A percentile compares a stretch with the other conserved stretches of the same genome.
Conservation (phyloP, 768 basidiomycete species). For the Suillus ampliporus region DNA sequence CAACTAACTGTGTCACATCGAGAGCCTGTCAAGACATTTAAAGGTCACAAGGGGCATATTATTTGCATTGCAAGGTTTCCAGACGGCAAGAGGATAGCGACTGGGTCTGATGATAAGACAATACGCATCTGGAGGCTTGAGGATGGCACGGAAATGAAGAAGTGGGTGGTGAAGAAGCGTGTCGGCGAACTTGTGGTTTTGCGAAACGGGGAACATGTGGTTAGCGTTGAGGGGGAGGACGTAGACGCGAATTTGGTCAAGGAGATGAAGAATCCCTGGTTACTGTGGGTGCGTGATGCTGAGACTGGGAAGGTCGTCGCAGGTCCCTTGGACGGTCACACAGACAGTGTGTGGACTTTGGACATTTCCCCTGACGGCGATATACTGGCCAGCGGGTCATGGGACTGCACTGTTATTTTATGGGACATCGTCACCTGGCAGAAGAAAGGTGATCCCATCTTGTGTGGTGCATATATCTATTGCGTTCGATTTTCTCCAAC, state of each 20-base stretch:
- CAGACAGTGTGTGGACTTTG: background rate
- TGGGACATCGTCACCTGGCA: constrained; percentile 11
- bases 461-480: background rate
- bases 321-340: constrained; percentile 8
- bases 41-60: background rate
- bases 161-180: background rate
- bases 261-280: background rate
- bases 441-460: background rate
- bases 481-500: background rate
- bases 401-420: background rate
- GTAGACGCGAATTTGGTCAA: too few relatives aligned
- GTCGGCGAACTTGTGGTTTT: background rate
- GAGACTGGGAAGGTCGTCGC: background rate
- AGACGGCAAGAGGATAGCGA: background rate
- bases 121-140: background rate
- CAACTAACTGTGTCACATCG: background rate
- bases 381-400: constrained; percentile 10
- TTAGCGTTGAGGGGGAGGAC: background rate
- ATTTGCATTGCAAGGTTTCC: background rate
- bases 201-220: background rate
- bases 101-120: background rate
- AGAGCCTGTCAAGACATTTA: background rate
- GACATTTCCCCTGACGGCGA: constrained; percentile 14
- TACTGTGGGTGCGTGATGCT: background rate
- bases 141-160: background rate